phyloP scores from a whole-genome alignment of 1,139 yeast species.

The Geotrichum restrictum region DNA sequence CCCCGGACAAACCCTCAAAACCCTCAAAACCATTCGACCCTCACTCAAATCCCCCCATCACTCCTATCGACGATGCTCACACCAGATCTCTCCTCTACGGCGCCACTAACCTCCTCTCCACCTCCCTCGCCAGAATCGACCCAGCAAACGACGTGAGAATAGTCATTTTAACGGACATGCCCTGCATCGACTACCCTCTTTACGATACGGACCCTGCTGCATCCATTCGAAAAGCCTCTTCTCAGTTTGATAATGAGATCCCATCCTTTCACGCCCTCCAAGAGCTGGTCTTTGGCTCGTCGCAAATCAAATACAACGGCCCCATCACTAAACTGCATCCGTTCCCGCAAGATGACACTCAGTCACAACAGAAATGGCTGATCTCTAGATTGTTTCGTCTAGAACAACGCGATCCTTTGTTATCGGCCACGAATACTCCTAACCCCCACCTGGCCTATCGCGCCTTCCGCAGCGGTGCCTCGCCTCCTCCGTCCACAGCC shows the following conservation, averaged over 20 bases:
- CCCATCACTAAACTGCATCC: constrained; percentile 20
- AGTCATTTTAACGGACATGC: constrained; percentile 28
- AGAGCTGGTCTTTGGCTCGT: constrained; percentile 16
- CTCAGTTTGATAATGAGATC: constrained; percentile 1
- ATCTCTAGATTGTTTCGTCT: constrained; percentile 16
- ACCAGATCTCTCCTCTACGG: constrained; percentile 33
- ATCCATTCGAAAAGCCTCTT: not conserved
- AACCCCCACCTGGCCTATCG: not conserved
- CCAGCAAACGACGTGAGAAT: constrained; percentile 29
- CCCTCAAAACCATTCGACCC: not conserved
- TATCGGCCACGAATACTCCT: not conserved
- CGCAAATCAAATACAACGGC: constrained; percentile 10
- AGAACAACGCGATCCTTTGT: not conserved
- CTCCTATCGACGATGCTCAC: constrained; percentile 30
- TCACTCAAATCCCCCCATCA: not conserved
- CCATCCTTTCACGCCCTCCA: constrained; percentile 12
- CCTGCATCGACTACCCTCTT: constrained; percentile 26
- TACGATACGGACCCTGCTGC: constrained; percentile 26
- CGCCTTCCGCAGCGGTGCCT: not conserved
- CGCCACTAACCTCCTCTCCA: constrained; percentile 8
- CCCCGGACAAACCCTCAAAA: not conserved
- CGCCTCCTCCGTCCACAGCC: no score
- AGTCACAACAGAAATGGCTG: constrained; percentile 12
- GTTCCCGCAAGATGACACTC: constrained; percentile 7
- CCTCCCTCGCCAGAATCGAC: constrained; percentile 21